These are phyloP conservation scores for Mycena leptocephala DNA, from an alignment of 768 basidiomycete species.

Conservation along the genomic window DNA sequence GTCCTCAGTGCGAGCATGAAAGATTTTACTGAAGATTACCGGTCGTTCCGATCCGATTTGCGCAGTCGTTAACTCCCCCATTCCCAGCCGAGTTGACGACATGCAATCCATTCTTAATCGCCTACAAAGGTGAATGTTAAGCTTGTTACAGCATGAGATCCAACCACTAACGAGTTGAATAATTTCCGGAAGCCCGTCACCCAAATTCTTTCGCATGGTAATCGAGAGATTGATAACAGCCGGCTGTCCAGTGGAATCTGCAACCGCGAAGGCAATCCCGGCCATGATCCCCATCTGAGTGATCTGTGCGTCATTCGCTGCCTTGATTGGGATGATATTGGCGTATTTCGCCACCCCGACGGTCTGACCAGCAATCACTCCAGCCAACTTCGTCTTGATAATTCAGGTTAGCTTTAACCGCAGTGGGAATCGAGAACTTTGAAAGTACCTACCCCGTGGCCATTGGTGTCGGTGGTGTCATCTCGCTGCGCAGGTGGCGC, in stretches of 20 bases:
- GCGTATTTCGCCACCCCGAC: neutral
- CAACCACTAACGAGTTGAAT: neutral
- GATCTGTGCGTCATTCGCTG: neutral
- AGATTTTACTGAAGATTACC: too few species aligned
- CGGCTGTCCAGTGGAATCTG: neutral
- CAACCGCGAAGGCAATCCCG: neutral
- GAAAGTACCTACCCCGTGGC: neutral
- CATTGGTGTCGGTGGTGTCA: neutral
- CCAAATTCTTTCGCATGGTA: neutral
- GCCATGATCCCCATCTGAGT: neutral
- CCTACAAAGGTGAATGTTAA: too few species aligned
- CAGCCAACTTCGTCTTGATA: neutral
- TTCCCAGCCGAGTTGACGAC: neutral
- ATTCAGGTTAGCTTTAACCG: too few species aligned
- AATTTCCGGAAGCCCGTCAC: neutral
- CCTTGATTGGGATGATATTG: neutral
- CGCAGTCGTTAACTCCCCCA: neutral
- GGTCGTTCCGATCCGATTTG: neutral
- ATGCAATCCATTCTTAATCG: neutral
- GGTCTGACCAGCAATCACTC: neutral
- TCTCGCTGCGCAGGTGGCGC: too few species aligned
- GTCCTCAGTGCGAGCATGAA: too few species aligned
- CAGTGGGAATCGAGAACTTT: too few species aligned
- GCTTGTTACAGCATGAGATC: too few species aligned
- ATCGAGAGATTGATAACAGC: neutral